Conservation (phyloP, 257 asterid species). For the Capsicum baccatum region DNA sequence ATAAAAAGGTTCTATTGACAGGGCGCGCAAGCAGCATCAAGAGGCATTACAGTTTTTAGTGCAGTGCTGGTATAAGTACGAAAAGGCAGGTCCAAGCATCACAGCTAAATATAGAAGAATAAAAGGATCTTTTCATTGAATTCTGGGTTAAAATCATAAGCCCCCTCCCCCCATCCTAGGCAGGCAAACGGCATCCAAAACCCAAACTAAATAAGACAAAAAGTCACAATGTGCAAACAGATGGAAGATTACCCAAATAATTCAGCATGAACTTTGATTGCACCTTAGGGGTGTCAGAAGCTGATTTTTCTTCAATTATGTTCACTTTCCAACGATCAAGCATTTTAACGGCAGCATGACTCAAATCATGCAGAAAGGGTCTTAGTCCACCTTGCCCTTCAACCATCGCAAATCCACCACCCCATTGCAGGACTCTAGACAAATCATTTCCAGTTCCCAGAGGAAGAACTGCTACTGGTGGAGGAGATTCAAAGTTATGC, state of each 20-base stretch:
- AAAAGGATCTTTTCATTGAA: not conserved
- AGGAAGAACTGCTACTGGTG: conserved; percentile 89
- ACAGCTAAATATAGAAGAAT: conserved; percentile 9
- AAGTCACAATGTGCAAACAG: conserved; percentile 22
- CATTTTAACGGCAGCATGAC: conserved; percentile 82
- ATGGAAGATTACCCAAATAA: conserved; percentile 66
- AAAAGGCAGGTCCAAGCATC: conserved; percentile 12
- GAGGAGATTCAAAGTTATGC: conserved; percentile 74
- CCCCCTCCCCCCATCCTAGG: conserved; percentile 2
- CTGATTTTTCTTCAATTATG: conserved; percentile 57
- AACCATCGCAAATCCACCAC: conserved; percentile 74
- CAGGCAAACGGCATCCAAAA: not conserved
- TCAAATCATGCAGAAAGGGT: conserved; percentile 67
- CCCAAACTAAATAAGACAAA: not conserved
- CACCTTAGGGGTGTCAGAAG: conserved; percentile 41
- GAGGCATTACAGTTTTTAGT: not conserved
- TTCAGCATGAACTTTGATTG: conserved; percentile 88
- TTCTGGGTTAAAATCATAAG: not conserved
- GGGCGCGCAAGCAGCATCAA: not conserved
- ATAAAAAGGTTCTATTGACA: conserved; percentile 9
- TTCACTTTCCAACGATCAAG: conserved; percentile 88
- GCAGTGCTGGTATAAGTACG: conserved; percentile 7
- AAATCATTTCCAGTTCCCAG: conserved; percentile 92
- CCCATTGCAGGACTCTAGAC: conserved; percentile 83
- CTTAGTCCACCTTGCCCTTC: conserved; percentile 83